Evolutionary conservation across 2,329 filamentous ascomycete genomes (phyloP).

Genomic region (Thelonectria olida): DNA sequence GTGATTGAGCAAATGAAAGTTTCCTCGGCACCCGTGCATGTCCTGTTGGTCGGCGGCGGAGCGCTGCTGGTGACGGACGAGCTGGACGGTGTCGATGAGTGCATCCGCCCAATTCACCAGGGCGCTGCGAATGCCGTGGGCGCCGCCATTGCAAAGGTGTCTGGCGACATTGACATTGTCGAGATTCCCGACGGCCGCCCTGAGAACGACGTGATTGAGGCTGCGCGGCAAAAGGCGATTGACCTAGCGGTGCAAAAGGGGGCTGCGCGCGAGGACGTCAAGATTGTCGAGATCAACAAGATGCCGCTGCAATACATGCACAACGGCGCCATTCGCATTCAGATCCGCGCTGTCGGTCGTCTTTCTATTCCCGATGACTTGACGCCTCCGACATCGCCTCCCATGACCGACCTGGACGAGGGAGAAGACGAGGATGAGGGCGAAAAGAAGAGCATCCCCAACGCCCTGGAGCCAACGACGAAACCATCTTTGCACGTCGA

Average conservation of each 20-base stretch:
- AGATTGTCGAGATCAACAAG: conserved; percentile 57
- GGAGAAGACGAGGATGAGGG: conserved; percentile 32
- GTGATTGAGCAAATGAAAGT: conserved; percentile 67
- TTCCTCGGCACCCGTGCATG: conserved; percentile 58
- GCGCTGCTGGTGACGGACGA: conserved; percentile 59
- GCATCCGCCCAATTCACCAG: conserved; percentile 60
- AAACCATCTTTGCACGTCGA: conserved; percentile 45
- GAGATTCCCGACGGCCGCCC: conserved; percentile 53
- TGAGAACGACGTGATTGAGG: conserved; percentile 49
- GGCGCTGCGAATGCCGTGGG: conserved; percentile 69
- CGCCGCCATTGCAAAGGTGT: conserved; percentile 65
- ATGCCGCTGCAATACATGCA: conserved; percentile 50
- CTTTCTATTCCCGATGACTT: conserved; percentile 42
- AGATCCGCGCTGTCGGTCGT: conserved; percentile 46
- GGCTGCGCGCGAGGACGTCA: conserved; percentile 45
- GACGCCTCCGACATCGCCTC: conserved; percentile 35
- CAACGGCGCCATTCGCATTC: conserved; percentile 46
- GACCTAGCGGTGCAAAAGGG: conserved; percentile 44
- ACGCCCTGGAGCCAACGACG: conserved; percentile 42
- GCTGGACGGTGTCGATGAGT: conserved; percentile 59
- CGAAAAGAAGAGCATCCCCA: conserved; percentile 40
- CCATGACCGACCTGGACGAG: conserved; percentile 6
- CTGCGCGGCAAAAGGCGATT: conserved; percentile 48
- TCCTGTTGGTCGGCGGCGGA: conserved; percentile 67
- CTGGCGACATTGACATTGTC: conserved; percentile 62